Evolutionary conservation across 1,284 basidiomycete species (phyloP), one percentile per base, ranked within the genome.

Genomic region (Pulveroboletus sp.): DNA sequence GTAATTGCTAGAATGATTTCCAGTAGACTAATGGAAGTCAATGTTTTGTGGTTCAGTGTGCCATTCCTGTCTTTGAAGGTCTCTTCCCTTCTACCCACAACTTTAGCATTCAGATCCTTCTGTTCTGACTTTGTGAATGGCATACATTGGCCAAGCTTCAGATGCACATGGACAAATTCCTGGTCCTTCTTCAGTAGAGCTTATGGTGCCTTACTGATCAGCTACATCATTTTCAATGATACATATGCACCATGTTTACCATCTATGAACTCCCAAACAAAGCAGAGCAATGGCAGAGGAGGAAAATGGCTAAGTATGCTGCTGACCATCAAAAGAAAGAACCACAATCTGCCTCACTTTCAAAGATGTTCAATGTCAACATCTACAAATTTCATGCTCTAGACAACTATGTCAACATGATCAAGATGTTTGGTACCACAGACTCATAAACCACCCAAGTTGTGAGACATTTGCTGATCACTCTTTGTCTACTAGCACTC

Each of bases 371-470:
- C 7, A 60, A 57, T 11, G 42, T 55, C 18, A 11, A 52, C 6
- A 57, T 17, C 3, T 61, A 57, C 40, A 62, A 61, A 22, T 29
- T 62, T 18, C 52, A 58, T 11, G 31, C 50, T 0, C 26, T 61
- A 0, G 55, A 43, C 3, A 24, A 62, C 49, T 60, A 61, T n/a
- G 43, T 43, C 1, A 1, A 10, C 1, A 60, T 31, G 10, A 60
- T 60, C 11, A 43, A 33, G 4, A 36, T 0, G 5, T 43, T 51
- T n/a, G 49, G 56, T 2, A 59, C 38, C 0, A 59, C 43, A 0
- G 31, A 57, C 22, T 56, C 29, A 3, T 58, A 29, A 10, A 28
- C 40, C 4, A 56, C 38, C 5, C 45, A 52, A n/a, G 25, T 57
- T 5, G 31, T 58, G 25, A 43, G 46, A 43, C 12, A 20, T 33